Evolutionary conservation across 1,284 basidiomycete genomes (phyloP).

Genomic region (Cronartium quercuum): DNA sequence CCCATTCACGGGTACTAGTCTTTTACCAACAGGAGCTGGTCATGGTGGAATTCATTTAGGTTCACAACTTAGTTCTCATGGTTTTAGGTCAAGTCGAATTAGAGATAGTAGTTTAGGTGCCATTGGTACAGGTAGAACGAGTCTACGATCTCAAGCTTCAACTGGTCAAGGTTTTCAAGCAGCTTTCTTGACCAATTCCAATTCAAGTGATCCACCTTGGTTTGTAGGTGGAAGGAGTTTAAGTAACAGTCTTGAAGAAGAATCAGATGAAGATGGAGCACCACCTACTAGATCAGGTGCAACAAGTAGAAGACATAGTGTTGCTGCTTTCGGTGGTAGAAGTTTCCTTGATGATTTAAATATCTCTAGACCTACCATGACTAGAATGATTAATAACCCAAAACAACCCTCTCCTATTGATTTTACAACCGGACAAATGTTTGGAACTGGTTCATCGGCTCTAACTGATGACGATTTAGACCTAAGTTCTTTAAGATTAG

Average conservation of each 20-base stretch:
- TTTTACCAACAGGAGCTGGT: constrained; percentile 37
- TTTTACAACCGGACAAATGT: no score
- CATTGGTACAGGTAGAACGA: constrained; percentile 26
- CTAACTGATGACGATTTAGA: constrained; percentile 45
- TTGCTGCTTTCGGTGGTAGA: constrained; percentile 45
- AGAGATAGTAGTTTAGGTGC: constrained; percentile 37
- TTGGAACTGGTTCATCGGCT: constrained; percentile 42
- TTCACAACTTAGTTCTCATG: constrained; percentile 19
- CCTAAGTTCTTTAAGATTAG: no score
- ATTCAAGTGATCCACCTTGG: constrained; percentile 22
- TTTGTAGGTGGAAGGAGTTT: constrained; percentile 28
- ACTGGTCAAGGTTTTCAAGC: constrained; percentile 40
- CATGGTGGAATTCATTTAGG: constrained; percentile 4
- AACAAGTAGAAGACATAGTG: constrained; percentile 46
- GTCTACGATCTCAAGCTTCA: constrained; percentile 1
- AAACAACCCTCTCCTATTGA: no score
- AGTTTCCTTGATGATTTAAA: constrained; percentile 41
- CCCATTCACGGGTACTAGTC: constrained; percentile 44
- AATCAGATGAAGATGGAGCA: constrained; percentile 43
- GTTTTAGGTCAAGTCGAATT: constrained; percentile 19
- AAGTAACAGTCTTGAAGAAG: constrained; percentile 44
- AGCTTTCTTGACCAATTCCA: constrained; percentile 41
- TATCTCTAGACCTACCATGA: constrained; percentile 41
- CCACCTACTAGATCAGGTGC: constrained; percentile 47
- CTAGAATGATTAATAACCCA: no score